Conservation (phyloP, 2,329 filamentous ascomycete genomes). For the Trichoderma oligosporum region DNA sequence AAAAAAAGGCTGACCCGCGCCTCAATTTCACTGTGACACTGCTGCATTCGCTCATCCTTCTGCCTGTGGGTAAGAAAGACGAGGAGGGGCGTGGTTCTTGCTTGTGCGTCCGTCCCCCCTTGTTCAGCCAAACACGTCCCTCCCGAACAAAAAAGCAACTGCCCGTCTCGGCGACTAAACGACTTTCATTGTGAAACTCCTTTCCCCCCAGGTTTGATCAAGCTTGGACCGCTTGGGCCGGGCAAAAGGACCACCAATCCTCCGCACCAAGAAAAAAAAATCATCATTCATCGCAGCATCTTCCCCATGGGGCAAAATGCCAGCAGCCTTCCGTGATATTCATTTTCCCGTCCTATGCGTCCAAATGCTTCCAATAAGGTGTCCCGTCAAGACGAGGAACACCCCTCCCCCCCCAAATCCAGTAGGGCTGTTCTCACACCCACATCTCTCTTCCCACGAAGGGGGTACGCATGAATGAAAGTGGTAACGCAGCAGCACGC, state of each 20-base stretch:
- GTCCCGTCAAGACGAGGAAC: not conserved
- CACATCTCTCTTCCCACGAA: not conserved
- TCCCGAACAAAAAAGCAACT: not conserved
- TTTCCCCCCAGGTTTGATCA: not conserved
- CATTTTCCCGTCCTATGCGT: not conserved
- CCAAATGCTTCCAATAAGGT: not conserved
- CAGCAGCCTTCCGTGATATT: not conserved
- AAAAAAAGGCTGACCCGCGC: not conserved
- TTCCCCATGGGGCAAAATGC: slow-evolving; percentile 4
- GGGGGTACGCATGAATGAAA: not conserved
- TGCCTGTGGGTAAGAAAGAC: slow-evolving; percentile 7
- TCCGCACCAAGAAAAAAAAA: not conserved
- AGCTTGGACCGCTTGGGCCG: not conserved
- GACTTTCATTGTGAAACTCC: not conserved
- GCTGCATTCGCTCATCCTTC: slow-evolving; percentile 10
- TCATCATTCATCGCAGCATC: not conserved
- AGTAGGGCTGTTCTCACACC: not conserved
- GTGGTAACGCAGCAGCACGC: slow-evolving; percentile 10
- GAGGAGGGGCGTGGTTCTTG: not conserved
- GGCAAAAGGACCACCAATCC: not conserved
- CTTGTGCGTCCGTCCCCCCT: not conserved
- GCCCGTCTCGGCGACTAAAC: not conserved
- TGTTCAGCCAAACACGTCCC: not conserved
- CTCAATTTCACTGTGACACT: not conserved
- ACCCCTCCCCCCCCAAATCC: too few relatives aligned